Conservation (phyloP, 2,329 filamentous ascomycete species). For the Ophiocordyceps camponoti-saundersi region DNA sequence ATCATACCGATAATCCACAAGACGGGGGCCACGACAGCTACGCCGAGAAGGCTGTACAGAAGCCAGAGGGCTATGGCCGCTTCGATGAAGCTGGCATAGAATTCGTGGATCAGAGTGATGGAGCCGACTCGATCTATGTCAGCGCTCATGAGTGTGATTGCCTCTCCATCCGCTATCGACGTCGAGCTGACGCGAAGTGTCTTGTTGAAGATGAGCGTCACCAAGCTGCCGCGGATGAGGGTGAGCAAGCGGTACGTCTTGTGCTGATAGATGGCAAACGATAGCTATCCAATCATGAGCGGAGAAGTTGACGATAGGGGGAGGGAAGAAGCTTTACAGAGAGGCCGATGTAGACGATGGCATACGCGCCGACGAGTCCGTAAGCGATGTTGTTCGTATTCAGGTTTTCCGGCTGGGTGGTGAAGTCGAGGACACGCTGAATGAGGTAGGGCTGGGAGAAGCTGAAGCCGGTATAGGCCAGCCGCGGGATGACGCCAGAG, state of each 20-base stretch:
- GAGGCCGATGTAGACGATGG: constrained; percentile 21
- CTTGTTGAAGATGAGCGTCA: constrained; percentile 30
- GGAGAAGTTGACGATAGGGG: background rate
- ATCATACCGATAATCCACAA: constrained; percentile 7
- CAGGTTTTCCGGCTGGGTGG: constrained; percentile 7
- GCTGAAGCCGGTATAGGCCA: constrained; percentile 18
- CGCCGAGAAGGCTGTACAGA: constrained; percentile 10
- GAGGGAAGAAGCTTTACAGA: constrained; percentile 11
- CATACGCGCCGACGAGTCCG: constrained; percentile 20
- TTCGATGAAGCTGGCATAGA: constrained; percentile 18
- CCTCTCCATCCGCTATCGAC: constrained; percentile 8
- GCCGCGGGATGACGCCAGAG: constrained; percentile 15
- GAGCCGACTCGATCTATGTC: constrained; percentile 19
- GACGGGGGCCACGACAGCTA: constrained; percentile 8
- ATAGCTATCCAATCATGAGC: constrained; percentile 3
- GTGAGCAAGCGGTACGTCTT: constrained; percentile 16
- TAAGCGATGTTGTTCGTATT: constrained; percentile 13
- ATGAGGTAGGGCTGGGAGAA: constrained; percentile 27
- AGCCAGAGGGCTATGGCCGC: constrained; percentile 16
- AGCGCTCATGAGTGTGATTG: constrained; percentile 23
- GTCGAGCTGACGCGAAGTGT: constrained; percentile 16
- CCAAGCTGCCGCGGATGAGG: constrained; percentile 15
- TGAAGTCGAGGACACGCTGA: constrained; percentile 14
- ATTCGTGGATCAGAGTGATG: constrained; percentile 12
- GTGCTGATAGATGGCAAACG: constrained; percentile 9